Conservation (phyloP, 1,284 basidiomycete species). For the Boletus holoroseus region DNA sequence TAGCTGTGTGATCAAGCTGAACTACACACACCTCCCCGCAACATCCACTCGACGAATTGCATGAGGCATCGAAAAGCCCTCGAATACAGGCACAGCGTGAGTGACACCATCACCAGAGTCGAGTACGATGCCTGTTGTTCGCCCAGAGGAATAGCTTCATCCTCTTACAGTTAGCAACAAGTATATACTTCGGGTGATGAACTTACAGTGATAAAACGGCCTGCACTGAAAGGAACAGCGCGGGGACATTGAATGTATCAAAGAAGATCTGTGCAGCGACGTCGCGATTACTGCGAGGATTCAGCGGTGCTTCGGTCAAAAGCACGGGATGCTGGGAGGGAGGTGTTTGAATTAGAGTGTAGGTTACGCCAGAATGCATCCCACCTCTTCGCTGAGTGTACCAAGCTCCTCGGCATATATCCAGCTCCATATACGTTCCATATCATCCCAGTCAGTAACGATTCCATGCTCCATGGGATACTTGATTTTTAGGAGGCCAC, state of each 20-base stretch:
- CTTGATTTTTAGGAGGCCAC: conserved; percentile 92
- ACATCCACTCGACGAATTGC: conserved; percentile 95
- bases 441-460: conserved; percentile 96
- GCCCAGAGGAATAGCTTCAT: conserved; percentile 92
- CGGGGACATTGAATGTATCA: conserved; percentile 99
- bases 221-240: conserved; percentile 95
- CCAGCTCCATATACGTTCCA: conserved; percentile 98
- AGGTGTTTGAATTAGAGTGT: conserved; percentile 12
- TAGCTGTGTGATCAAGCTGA: conserved; percentile 7
- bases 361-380: conserved; percentile 21
- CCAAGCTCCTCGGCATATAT: conserved; percentile 93
- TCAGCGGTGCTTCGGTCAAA: conserved; percentile 91
- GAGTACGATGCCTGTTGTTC: conserved; percentile 97
- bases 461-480: conserved; percentile 98
- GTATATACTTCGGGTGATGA: neutral
- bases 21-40: conserved; percentile 71
- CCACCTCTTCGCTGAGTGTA: conserved; percentile 91
- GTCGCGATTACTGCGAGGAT: conserved; percentile 91
- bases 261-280: conserved; percentile 97
- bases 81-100: conserved; percentile 98
- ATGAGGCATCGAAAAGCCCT: conserved; percentile 99
- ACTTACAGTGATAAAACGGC: conserved; percentile 92
- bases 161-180: conserved; percentile 14
- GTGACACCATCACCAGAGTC: conserved; percentile 99
- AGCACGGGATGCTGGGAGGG: conserved; percentile 84